Conservation (phyloP, 139 green algal species). For the Dunaliella primolecta region DNA sequence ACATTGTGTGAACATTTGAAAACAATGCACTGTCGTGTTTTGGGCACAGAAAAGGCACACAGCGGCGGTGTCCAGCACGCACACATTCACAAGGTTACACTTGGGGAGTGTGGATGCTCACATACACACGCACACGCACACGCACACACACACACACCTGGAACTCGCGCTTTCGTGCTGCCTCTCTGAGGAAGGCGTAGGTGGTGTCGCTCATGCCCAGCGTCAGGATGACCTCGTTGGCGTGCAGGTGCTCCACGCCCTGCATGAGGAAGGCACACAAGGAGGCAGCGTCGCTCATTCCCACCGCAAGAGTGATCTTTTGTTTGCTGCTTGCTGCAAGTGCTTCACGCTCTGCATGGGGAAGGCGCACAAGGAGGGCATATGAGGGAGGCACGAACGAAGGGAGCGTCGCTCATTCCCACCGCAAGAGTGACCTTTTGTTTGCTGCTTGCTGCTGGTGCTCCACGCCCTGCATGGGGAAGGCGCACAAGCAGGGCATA, state of each 20-base stretch:
- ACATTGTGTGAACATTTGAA: too few species aligned
- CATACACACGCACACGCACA: background rate
- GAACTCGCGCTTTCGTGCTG: conserved; percentile 87
- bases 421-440: conserved; percentile 86
- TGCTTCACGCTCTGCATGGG: conserved; percentile 81
- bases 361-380: too few species aligned
- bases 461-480: conserved; percentile 78
- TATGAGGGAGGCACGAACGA: too few species aligned
- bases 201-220: conserved; percentile 77
- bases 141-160: conserved; percentile 54
- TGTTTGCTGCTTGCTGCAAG: conserved; percentile 92
- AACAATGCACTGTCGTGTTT: too few species aligned
- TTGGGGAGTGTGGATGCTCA: too few species aligned
- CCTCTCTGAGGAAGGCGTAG: conserved; percentile 79
- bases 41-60: too few species aligned
- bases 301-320: conserved; percentile 85
- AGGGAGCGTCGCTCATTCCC: conserved; percentile 71
- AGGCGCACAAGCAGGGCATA: too few species aligned
- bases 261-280: too few species aligned
- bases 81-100: too few species aligned
- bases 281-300: conserved; percentile 70
- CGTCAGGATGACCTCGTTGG: conserved; percentile 88
- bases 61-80: too few species aligned
- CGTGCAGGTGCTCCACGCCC: conserved; percentile 89
- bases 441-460: conserved; percentile 94